phyloP scores from a whole-genome alignment of 176 grass and related monocot species.

The Paspalum notatum region DNA sequence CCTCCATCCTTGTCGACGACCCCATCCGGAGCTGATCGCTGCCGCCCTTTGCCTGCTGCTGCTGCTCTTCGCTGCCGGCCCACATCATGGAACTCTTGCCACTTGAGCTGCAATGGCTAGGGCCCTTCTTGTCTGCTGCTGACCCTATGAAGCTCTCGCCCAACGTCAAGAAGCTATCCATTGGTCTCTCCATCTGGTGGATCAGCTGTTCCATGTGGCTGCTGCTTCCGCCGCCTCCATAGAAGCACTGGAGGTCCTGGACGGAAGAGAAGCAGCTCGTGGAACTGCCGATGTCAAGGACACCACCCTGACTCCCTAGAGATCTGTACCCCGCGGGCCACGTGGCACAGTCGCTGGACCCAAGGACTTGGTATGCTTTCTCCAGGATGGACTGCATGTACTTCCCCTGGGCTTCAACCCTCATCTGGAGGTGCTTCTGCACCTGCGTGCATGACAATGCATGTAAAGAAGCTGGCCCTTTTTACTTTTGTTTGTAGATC shows the following conservation, averaged over 20 bases:
- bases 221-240: conserved; percentile 51
- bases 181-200: conserved; percentile 67
- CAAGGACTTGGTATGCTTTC: conserved; percentile 76
- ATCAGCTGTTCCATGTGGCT: conserved; percentile 67
- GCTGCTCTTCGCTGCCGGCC: conserved; percentile 45
- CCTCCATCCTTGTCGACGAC: conserved; percentile 31
- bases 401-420: conserved; percentile 92
- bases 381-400: conserved; percentile 98
- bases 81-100: conserved; percentile 75
- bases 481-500: conserved; percentile 20
- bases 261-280: conserved; percentile 67
- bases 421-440: conserved; percentile 94
- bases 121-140: conserved; percentile 54
- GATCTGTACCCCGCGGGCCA: conserved; percentile 53
- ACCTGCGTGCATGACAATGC: conserved; percentile 58
- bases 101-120: conserved; percentile 49
- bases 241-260: conserved; percentile 69
- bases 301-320: conserved; percentile 50
- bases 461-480: conserved; percentile 41
- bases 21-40: conserved; percentile 54
- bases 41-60: conserved; percentile 45
- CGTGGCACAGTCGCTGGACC: conserved; percentile 42
- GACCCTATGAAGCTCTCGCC: conserved; percentile 46
- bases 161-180: conserved; percentile 58
- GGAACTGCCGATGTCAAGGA: conserved; percentile 52